Base-by-base conservation (phyloP, 768 basidiomycete genomes). In the Kwoniella mangroviensis region DNA sequence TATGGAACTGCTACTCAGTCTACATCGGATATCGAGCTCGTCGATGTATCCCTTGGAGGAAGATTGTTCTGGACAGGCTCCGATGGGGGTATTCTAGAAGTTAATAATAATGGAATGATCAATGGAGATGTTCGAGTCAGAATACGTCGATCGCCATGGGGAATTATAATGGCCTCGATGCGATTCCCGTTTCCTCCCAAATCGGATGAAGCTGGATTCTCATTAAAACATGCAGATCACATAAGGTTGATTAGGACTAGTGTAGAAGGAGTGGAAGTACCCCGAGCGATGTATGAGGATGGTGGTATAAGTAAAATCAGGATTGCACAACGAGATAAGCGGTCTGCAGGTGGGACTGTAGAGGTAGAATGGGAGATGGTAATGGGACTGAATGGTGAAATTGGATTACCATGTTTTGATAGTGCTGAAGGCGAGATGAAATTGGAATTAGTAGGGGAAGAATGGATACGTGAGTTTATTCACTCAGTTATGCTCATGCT, bases 391-490 rank as follows among this genome's bases (percentile, higher is more conserved):
- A 22, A 45, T 0, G 73, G 64, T 1, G 55, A 43, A 22, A 43
- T 67, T 12, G 60, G 11, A 11, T 41, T 75, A 55, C 74, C 74
- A 17, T 2, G 40, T 6, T 72, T 75, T 42, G 62, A 68, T 19
- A 28, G 12, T 5, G 67, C 59, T 15, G 51, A 26, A 6, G 75
- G 73, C 10, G 26, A 21, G 3, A 49, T 73, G 55, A 52, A n/a
- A 5, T 69, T 77, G 1, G 69, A 74, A 28, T 41, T 77, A 15
- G 24, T 21, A 17, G 75, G 73, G 1, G 49, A 66, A 5, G 68
- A 63, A 17, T 74, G 75, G 75, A 34, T 45, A 12, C 45, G 73
- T 74, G 54, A 69, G 75, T 75, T 17, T n/a, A n/a, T n/a, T n/a
- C n/a, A 19, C 28, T 17, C 52, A 12, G 49, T 26, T 34, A 12